phyloP scores from a whole-genome alignment of 2,329 filamentous ascomycete species.

The Rutstroemia sp. region DNA sequence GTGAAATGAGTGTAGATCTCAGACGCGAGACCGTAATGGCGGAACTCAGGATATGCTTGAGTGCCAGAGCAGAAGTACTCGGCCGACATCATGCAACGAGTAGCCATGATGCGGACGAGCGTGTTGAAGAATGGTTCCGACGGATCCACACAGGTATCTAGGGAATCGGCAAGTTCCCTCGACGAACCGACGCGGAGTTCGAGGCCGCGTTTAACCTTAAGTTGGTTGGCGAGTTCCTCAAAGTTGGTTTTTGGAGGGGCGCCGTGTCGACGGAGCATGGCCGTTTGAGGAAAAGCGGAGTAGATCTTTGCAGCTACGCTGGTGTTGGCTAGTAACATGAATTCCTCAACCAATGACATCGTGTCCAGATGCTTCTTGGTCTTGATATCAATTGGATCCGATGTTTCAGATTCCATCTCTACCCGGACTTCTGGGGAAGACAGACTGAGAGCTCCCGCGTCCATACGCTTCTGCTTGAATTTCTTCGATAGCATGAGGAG shows the following conservation, averaged over 20 bases:
- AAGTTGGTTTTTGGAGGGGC: conserved; percentile 95
- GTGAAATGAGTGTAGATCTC: conserved; percentile 99
- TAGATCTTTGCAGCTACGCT: conserved; percentile 88
- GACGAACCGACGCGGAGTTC: conserved; percentile 80
- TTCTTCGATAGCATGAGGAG: conserved; percentile 86
- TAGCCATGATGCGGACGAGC: conserved; percentile 92
- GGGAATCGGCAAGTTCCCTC: conserved; percentile 84
- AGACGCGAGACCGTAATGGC: conserved; percentile 91
- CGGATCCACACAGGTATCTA: conserved; percentile 76
- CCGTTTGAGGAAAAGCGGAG: conserved; percentile 88
- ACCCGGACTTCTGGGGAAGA: conserved; percentile 98
- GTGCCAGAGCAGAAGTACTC: conserved; percentile 97
- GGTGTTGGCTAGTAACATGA: conserved; percentile 98
- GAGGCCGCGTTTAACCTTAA: conserved; percentile 77
- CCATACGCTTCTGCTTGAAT: conserved; percentile 90
- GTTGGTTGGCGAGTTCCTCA: conserved; percentile 84
- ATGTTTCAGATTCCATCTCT: conserved; percentile 90
- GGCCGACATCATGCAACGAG: conserved; percentile 97
- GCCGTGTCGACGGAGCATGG: conserved; percentile 84
- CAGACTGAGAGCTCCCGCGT: conserved; percentile 87
- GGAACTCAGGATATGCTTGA: conserved; percentile 87
- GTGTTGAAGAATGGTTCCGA: conserved; percentile 96
- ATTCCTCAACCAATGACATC: conserved; percentile 96
- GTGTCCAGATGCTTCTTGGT: conserved; percentile 91
- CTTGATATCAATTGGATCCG: conserved; percentile 92